These are phyloP conservation scores for Paracoccidioides lutzii DNA, from an alignment of 2,329 filamentous ascomycete species.

Conservation along the genomic window DNA sequence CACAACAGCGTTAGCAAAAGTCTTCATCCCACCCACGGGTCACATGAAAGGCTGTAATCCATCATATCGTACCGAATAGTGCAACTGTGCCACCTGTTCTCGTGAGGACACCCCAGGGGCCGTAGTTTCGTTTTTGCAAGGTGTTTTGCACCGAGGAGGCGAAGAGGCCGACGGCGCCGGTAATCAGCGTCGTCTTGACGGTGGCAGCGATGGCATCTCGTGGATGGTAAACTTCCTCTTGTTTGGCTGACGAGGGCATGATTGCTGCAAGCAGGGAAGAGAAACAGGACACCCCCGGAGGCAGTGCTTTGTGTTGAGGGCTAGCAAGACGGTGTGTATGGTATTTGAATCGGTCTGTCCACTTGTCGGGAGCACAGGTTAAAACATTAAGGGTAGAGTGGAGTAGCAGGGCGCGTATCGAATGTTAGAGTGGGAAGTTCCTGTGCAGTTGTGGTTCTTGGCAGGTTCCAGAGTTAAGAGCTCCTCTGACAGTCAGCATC, in stretches of 20 bases:
- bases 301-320: not conserved
- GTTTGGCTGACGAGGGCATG: slow-evolving; percentile 37
- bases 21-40: not conserved
- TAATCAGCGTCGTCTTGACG: slow-evolving; percentile 51
- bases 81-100: slow-evolving; percentile 63
- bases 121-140: slow-evolving; percentile 67
- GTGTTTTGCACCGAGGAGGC: slow-evolving; percentile 75
- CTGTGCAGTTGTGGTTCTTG: too few species aligned
- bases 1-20: not conserved
- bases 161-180: slow-evolving; percentile 56
- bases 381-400: too few species aligned
- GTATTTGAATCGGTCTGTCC: not conserved
- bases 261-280: not conserved
- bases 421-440: too few species aligned
- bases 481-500: too few species aligned
- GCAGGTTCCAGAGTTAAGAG: too few species aligned
- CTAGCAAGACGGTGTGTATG: not conserved
- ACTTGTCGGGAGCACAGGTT: not conserved
- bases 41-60: not conserved
- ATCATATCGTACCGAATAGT: slow-evolving; percentile 44
- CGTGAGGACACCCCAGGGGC: slow-evolving; percentile 67
- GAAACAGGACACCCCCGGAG: not conserved
- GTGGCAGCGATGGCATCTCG: slow-evolving; percentile 61
- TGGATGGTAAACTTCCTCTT: slow-evolving; percentile 49
- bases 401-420: too few species aligned